A percentile compares a stretch with the other conserved stretches of the same genome.
Evolutionary conservation across 805 yeast species (phyloP).

Genomic region (Naumovozyma baii): DNA sequence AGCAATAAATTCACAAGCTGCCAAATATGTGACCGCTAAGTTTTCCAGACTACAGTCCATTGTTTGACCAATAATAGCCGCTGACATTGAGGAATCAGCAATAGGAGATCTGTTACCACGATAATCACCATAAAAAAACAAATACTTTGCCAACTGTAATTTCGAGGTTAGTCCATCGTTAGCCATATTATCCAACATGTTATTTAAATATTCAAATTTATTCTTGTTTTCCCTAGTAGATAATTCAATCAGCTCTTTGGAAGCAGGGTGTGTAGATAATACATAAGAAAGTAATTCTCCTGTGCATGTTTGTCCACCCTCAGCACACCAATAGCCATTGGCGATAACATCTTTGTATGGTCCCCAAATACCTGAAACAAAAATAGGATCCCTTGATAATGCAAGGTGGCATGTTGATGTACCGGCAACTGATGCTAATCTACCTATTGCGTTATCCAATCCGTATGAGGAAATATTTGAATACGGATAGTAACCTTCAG

Average conservation of each 20-base stretch:
- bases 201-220: constrained; percentile 75
- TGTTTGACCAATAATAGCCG: constrained; percentile 82
- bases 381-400: constrained; percentile 71
- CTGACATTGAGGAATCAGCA: constrained; percentile 90
- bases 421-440: constrained; percentile 97
- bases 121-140: constrained; percentile 91
- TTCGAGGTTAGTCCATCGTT: constrained; percentile 56
- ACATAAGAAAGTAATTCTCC: constrained; percentile 91
- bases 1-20: constrained; percentile 94
- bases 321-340: constrained; percentile 89
- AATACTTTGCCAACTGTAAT: constrained; percentile 69
- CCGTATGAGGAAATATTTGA: constrained; percentile 17
- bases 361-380: constrained; percentile 98
- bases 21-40: constrained; percentile 76
- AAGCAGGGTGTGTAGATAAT: constrained; percentile 81
- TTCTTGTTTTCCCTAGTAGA: constrained; percentile 64
- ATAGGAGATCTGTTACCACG: constrained; percentile 97
- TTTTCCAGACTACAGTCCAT: constrained; percentile 84
- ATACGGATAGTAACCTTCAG: constrained; percentile 32
- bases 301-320: constrained; percentile 98
- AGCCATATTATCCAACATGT: constrained; percentile 58
- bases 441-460: constrained; percentile 59
- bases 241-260: constrained; percentile 53
- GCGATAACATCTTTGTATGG: constrained; percentile 91
- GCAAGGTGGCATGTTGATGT: constrained; percentile 96